Conservation (phyloP, 2,329 filamentous ascomycete species). For the Didymella pomorum region DNA sequence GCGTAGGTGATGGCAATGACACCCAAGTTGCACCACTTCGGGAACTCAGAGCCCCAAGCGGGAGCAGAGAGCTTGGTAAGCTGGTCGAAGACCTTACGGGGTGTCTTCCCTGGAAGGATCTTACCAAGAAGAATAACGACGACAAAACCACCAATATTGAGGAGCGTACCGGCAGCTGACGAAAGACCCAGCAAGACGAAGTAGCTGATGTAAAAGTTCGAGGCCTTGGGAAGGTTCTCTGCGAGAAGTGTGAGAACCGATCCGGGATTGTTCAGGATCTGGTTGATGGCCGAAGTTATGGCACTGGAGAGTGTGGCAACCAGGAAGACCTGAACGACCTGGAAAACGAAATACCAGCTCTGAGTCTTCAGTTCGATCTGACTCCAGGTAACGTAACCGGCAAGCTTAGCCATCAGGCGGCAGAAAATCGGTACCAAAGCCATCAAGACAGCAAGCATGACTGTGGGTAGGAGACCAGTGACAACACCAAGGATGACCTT, state of each 20-base stretch:
- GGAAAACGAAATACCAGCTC: conserved; percentile 90
- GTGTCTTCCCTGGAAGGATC: conserved; percentile 56
- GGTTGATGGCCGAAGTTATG: conserved; percentile 65
- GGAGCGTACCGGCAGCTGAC: conserved; percentile 54
- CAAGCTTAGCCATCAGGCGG: conserved; percentile 48
- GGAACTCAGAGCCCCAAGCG: conserved; percentile 56
- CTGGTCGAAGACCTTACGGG: conserved; percentile 56
- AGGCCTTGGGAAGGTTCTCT: conserved; percentile 78
- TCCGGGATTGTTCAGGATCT: conserved; percentile 70
- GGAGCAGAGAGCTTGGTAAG: conserved; percentile 55
- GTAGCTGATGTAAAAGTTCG: conserved; percentile 96
- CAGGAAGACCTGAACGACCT: conserved; percentile 93
- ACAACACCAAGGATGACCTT: conserved; percentile 53
- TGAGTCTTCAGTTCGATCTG: conserved; percentile 76
- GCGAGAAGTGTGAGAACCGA: conserved; percentile 71
- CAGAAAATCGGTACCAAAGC: conserved; percentile 55
- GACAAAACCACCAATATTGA: conserved; percentile 84
- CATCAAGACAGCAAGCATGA: conserved; percentile 56
- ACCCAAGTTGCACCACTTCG: conserved; percentile 57
- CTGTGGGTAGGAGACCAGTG: conserved; percentile 55
- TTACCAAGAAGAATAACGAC: conserved; percentile 85
- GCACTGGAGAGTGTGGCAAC: conserved; percentile 84
- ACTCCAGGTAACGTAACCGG: conserved; percentile 52
- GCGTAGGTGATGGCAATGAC: conserved; percentile 58
- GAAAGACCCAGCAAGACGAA: conserved; percentile 83